phyloP scores from a whole-genome alignment of 1,139 yeast genomes.

The Debaryomyces udenii region DNA sequence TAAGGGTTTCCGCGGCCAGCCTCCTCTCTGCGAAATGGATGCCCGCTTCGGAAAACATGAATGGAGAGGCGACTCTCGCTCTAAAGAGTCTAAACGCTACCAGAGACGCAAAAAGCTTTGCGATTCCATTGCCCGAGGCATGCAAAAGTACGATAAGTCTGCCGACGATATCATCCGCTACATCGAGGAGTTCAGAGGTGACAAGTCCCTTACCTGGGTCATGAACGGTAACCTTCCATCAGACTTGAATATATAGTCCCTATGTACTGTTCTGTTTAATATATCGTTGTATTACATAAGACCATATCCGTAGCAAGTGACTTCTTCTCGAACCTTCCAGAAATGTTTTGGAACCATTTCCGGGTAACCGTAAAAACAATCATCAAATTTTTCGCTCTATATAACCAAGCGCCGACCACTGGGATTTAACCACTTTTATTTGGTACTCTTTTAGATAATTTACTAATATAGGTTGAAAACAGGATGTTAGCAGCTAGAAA shows the following conservation, averaged over 20 bases:
- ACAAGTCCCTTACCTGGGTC: constrained; percentile 51
- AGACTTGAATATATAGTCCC: constrained; percentile 25
- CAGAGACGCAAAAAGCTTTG: constrained; percentile 50
- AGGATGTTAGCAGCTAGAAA: constrained; percentile 52
- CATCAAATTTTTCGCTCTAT: constrained; percentile 13
- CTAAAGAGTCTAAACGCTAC: constrained; percentile 50
- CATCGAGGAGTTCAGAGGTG: constrained; percentile 48
- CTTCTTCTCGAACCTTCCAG: constrained; percentile 11
- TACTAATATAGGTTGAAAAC: too few relatives aligned
- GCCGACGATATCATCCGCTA: constrained; percentile 48
- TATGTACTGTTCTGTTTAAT: background rate
- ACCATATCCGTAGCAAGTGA: background rate
- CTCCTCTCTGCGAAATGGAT: constrained; percentile 49
- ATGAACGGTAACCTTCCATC: constrained; percentile 53
- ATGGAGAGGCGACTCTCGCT: constrained; percentile 53
- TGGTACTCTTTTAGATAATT: constrained; percentile 7
- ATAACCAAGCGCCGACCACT: constrained; percentile 12
- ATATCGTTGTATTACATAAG: background rate
- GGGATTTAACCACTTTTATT: constrained; percentile 11
- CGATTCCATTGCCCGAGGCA: constrained; percentile 49
- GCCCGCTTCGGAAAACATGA: constrained; percentile 47
- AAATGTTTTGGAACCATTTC: constrained; percentile 12
- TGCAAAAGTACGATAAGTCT: constrained; percentile 42
- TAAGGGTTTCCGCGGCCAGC: constrained; percentile 50
- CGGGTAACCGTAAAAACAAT: constrained; percentile 28